Conservation (phyloP, 768 basidiomycete genomes). For the Boletus fagicola region DNA sequence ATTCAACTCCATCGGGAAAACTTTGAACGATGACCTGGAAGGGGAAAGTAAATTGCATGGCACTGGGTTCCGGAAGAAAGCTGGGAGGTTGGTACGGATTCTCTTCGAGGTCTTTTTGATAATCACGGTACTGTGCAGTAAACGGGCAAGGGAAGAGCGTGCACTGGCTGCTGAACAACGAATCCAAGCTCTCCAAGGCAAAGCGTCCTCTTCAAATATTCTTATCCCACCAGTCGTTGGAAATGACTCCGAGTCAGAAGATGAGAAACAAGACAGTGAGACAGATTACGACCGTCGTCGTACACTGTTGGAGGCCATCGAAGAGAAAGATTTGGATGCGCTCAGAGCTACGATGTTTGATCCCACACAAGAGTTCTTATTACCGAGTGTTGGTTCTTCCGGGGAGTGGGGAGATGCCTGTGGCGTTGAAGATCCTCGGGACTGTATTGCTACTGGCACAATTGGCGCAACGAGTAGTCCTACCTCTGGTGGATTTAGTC, state of each 20-base stretch:
- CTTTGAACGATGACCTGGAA: constrained; percentile 44
- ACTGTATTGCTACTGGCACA: not conserved
- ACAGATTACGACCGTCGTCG: constrained; percentile 51
- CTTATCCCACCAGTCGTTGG: constrained; percentile 19
- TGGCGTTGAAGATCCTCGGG: not conserved
- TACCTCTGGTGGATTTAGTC: not conserved
- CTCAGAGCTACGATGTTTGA: constrained; percentile 44
- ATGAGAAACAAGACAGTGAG: constrained; percentile 44
- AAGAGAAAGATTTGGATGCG: constrained; percentile 41
- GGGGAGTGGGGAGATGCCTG: constrained; percentile 1
- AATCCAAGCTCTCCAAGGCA: constrained; percentile 43
- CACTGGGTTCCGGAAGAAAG: constrained; percentile 69
- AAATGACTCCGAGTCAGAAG: constrained; percentile 35
- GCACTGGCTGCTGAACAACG: constrained; percentile 73
- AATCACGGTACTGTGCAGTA: constrained; percentile 43
- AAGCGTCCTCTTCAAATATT: constrained; percentile 14
- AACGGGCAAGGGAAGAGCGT: constrained; percentile 75
- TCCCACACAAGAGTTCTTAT: constrained; percentile 52
- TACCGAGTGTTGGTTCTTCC: constrained; percentile 26
- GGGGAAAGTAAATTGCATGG: constrained; percentile 44
- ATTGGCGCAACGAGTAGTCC: not conserved
- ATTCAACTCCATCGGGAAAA: constrained; percentile 57
- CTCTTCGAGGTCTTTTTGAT: not conserved
- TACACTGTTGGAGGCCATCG: constrained; percentile 47
- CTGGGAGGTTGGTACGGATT: constrained; percentile 49